These are phyloP conservation scores for Trichothecium sympodiale DNA, from an alignment of 2,329 filamentous ascomycete species.

Conservation along the genomic window DNA sequence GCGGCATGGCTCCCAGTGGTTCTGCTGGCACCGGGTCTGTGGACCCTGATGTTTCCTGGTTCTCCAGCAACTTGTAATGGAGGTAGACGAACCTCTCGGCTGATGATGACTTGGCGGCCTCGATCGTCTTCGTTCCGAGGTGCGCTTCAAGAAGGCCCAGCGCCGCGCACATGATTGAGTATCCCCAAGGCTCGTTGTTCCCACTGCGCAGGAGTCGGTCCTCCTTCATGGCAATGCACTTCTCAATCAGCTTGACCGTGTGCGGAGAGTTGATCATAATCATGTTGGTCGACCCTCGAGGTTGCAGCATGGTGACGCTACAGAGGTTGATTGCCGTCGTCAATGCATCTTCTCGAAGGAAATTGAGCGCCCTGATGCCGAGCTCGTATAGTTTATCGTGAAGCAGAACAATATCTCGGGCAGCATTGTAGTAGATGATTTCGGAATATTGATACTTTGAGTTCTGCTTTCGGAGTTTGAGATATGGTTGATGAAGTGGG, in stretches of 20 bases:
- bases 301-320: constrained; percentile 50
- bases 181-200: constrained; percentile 54
- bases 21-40: constrained; percentile 16
- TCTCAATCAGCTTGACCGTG: constrained; percentile 49
- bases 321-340: constrained; percentile 50
- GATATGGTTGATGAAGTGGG: constrained; percentile 48
- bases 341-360: constrained; percentile 47
- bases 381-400: constrained; percentile 50
- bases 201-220: constrained; percentile 49
- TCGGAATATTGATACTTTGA: constrained; percentile 53
- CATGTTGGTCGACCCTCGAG: constrained; percentile 46
- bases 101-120: constrained; percentile 46
- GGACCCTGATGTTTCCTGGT: constrained; percentile 35
- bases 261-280: constrained; percentile 52
- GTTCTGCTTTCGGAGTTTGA: constrained; percentile 47
- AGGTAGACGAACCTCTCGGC: constrained; percentile 49
- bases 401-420: constrained; percentile 49
- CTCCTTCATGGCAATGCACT: constrained; percentile 49
- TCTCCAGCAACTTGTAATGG: constrained; percentile 44
- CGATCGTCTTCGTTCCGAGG: constrained; percentile 43
- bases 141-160: constrained; percentile 48
- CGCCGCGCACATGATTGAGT: constrained; percentile 52
- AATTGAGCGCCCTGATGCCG: constrained; percentile 47
- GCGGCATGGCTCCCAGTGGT: constrained; percentile 6
- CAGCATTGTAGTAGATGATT: constrained; percentile 52